phyloP scores from a whole-genome alignment of 2,329 filamentous ascomycete species.

The Iodosphaeria phyllophila region DNA sequence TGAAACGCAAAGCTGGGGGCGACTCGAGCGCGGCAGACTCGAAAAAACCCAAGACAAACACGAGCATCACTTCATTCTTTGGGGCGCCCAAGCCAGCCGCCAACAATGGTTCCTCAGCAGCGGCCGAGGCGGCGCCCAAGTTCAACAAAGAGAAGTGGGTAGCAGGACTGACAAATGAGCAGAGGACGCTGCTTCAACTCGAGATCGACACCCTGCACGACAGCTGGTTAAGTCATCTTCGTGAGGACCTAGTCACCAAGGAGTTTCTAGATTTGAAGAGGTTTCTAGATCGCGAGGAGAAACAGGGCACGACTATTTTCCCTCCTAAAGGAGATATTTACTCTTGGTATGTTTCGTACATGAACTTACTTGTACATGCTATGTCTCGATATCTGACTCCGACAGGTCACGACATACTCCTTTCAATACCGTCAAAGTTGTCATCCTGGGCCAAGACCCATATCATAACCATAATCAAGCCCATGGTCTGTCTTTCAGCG shows the following conservation, averaged over 20 bases:
- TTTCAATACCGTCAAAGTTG: conserved; percentile 71
- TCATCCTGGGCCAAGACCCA: conserved; percentile 90
- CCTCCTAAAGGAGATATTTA: conserved; percentile 82
- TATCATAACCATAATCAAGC: conserved; percentile 95
- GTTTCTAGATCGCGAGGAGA: conserved; percentile 66
- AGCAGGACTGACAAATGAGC: conserved; percentile 59
- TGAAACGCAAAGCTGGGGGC: conserved; percentile 45
- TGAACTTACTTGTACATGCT: background rate
- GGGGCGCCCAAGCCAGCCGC: conserved; percentile 39
- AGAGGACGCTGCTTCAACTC: conserved; percentile 63
- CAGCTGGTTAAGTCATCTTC: conserved; percentile 77
- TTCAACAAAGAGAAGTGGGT: conserved; percentile 90
- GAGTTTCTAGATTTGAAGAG: conserved; percentile 78
- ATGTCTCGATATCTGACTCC: background rate
- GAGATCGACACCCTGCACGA: conserved; percentile 87
- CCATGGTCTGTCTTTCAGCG: conserved; percentile 89
- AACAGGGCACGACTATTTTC: conserved; percentile 60
- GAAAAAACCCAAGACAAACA: conserved; percentile 59
- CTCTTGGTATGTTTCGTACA: conserved; percentile 49
- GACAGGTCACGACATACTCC: conserved; percentile 87
- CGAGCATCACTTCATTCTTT: conserved; percentile 82
- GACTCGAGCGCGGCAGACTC: conserved; percentile 38
- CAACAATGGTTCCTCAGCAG: conserved; percentile 5
- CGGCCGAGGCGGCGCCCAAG: conserved; percentile 17
- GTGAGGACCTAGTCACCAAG: conserved; percentile 62